Base-by-base conservation (phyloP, 106 monocot genomes). In the Acorus gramineus region DNA sequence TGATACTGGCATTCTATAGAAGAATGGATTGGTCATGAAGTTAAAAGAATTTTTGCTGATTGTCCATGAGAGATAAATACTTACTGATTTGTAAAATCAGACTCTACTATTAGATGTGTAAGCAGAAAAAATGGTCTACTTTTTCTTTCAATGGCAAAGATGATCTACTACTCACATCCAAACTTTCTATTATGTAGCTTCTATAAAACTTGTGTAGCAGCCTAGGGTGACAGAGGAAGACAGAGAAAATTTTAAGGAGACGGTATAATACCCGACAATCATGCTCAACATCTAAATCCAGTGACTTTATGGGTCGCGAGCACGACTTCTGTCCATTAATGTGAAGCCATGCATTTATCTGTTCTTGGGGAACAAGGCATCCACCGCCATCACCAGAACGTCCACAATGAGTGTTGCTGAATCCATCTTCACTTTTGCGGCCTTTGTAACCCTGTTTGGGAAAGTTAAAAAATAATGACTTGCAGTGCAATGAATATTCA, bases 321-420 rank as follows among this genome's bases (percentile, higher is more conserved):
- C 76, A 74, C 49, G 80, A 77, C 51, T 87, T 96, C 53, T 82
- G 85, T 5, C 76, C 84, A 74, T 90, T 90, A 47, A 96, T 90
- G 61, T 80, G 82, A 74, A 79, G 49, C 95, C 95, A 96, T 66
- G 87, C 82, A 74, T 96, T 91, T 60, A 96, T 82, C 75, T 87
- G 95, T 53, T 87, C 90, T 56, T 86, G 86, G n/a, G 95, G 80
- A 62, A 96, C 90, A 75, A 82, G 77, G 74, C 78, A 86, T 64
- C 68, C 70, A 58, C 70, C 69, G 49, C 11, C 53, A 61, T 81
- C 79, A 69, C 56, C 62, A 51, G 56, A 63, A 11, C 47, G 48
- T 42, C 52, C 64, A 47, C 44, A 53, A 55, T 57, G 42, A 58
- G 63, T 57, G 10, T 42, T 49, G 5, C 46, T 56, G 50, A 67